Percentiles rank a stretch among this genome's conserved stretches.
Conservation (phyloP, 768 basidiomycete genomes). For the Boletus subcaerulescens region DNA sequence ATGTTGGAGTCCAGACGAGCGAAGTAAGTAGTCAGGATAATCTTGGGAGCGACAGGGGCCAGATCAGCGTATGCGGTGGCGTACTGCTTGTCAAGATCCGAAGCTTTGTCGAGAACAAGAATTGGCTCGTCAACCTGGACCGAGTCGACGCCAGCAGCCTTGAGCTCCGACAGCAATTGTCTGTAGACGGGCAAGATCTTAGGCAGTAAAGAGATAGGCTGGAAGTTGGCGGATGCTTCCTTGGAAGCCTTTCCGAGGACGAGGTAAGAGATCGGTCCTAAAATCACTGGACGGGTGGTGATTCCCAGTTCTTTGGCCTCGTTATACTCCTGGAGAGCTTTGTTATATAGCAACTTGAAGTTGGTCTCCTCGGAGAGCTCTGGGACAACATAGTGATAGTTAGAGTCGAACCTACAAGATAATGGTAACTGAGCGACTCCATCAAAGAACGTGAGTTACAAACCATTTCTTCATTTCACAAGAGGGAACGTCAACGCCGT, state of each 20-base stretch:
- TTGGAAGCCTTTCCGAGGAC: slow-evolving; percentile 88
- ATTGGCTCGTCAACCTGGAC: slow-evolving; percentile 98
- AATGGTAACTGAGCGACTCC: not conserved
- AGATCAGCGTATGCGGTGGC: slow-evolving; percentile 78
- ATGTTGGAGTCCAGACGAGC: slow-evolving; percentile 93
- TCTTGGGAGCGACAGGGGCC: slow-evolving; percentile 80
- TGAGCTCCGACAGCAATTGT: slow-evolving; percentile 85
- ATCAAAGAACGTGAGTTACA: slow-evolving; percentile 26
- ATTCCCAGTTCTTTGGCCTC: slow-evolving; percentile 92
- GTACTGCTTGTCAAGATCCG: slow-evolving; percentile 76
- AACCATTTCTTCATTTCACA: slow-evolving; percentile 99
- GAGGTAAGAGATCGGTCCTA: slow-evolving; percentile 96
- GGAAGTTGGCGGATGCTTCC: slow-evolving; percentile 78
- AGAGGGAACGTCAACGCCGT: slow-evolving; percentile 92
- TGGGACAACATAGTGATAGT: slow-evolving; percentile 98
- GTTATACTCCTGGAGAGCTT: slow-evolving; percentile 88
- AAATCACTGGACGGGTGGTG: slow-evolving; percentile 89
- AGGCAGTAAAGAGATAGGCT: slow-evolving; percentile 86
- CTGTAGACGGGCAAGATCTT: slow-evolving; percentile 91
- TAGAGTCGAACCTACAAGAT: slow-evolving; percentile 84
- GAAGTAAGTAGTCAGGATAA: slow-evolving; percentile 95
- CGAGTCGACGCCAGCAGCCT: slow-evolving; percentile 88
- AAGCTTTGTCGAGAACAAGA: slow-evolving; percentile 87
- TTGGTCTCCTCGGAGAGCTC: slow-evolving; percentile 88
- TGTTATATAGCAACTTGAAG: slow-evolving; percentile 96